These are phyloP conservation scores for Boletus fagicola DNA, from an alignment of 768 basidiomycete species.

Conservation along the genomic window DNA sequence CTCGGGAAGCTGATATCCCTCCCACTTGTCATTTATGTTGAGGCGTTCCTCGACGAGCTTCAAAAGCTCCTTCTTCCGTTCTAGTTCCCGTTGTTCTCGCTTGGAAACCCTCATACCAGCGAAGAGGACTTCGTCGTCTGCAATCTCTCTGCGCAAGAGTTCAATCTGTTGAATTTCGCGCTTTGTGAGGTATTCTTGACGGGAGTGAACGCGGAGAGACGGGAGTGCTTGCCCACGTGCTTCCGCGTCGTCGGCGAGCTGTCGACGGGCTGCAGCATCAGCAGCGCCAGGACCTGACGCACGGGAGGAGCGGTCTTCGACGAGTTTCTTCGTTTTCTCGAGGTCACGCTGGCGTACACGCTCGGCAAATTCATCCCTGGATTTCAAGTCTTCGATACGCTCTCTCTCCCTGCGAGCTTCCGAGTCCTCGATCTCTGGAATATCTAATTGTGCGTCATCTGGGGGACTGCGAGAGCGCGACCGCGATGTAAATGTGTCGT, in stretches of 20 bases:
- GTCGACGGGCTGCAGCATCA: constrained; percentile 77
- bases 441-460: constrained; percentile 41
- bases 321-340: constrained; percentile 84
- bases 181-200: constrained; percentile 95
- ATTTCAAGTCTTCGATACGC: constrained; percentile 72
- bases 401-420: constrained; percentile 69
- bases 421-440: constrained; percentile 74
- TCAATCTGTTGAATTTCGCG: constrained; percentile 97
- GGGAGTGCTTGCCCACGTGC: constrained; percentile 57
- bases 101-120: constrained; percentile 88
- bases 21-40: constrained; percentile 92
- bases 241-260: constrained; percentile 75
- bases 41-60: constrained; percentile 91
- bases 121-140: constrained; percentile 91
- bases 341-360: constrained; percentile 80
- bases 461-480: constrained; percentile 26
- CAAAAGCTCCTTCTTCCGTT: constrained; percentile 89
- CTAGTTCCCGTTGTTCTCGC: constrained; percentile 76
- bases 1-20: constrained; percentile 95
- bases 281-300: constrained; percentile 62
- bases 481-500: constrained; percentile 38
- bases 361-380: constrained; percentile 92
- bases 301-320: constrained; percentile 89
- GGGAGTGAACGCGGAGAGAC: constrained; percentile 79
- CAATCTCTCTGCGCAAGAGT: constrained; percentile 86